A percentile compares a stretch with the other conserved stretches of the same genome.
phyloP scores from a whole-genome alignment of 2,329 filamentous ascomycete species.

The Fusarium aywerte region DNA sequence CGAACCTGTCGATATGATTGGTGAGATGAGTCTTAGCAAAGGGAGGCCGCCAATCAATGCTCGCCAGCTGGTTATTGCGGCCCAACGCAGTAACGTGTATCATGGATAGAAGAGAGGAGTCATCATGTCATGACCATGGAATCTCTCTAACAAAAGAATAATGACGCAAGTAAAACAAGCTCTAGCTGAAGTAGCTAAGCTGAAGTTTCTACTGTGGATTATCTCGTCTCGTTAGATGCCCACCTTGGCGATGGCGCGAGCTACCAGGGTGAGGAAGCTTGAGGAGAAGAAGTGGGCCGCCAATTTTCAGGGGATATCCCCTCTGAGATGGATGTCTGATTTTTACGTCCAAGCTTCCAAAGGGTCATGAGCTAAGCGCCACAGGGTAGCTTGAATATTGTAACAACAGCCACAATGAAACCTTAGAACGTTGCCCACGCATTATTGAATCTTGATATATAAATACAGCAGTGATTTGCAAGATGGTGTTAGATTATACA shows the following conservation, averaged over 20 bases:
- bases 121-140: not conserved
- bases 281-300: not conserved
- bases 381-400: not conserved
- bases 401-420: no score
- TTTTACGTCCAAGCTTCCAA: not conserved
- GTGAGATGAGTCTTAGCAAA: not conserved
- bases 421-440: no score
- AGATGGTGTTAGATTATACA: accelerated
- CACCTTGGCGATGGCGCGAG: not conserved
- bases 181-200: not conserved
- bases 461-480: accelerated
- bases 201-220: constrained; percentile 2
- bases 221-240: not conserved
- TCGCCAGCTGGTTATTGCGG: constrained; percentile 32
- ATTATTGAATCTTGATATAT: accelerated
- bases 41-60: constrained; percentile 1
- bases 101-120: constrained; percentile 8
- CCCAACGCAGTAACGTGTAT: constrained; percentile 28
- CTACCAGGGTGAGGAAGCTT: not conserved
- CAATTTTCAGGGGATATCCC: not conserved
- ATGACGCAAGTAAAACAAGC: constrained; percentile 10
- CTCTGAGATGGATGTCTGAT: not conserved
- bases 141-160: not conserved
- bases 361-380: accelerated
- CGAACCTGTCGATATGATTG: not conserved